A percentile compares a stretch with the other conserved stretches of the same genome.
Evolutionary conservation across 345 rosid species (phyloP).

Genomic region (thale cress (Arabidopsis thaliana)): DNA sequence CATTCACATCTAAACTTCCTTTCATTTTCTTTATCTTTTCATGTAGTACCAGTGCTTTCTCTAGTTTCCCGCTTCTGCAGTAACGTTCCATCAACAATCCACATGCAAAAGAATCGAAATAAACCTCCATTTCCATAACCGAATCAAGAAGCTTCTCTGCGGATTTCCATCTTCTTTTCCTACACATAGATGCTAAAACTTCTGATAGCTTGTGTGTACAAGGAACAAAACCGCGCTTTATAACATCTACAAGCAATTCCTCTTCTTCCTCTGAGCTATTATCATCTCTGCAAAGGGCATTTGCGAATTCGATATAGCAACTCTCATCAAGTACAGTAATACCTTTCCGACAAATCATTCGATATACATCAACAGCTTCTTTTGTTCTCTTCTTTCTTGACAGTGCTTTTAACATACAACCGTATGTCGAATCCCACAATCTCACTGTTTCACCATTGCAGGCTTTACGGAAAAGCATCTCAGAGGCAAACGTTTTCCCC

Average conservation of each 20-base stretch:
- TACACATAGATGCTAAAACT: conserved; percentile 52
- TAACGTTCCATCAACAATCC: conserved; percentile 57
- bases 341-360: conserved; percentile 44
- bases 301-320: conserved; percentile 52
- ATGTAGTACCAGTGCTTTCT: conserved; percentile 61
- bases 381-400: conserved; percentile 54
- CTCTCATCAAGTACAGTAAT: conserved; percentile 46
- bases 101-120: conserved; percentile 55
- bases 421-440: conserved; percentile 53
- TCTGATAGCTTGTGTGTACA: conserved; percentile 50
- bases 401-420: conserved; percentile 57
- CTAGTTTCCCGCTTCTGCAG: conserved; percentile 53
- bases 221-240: conserved; percentile 56
- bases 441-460: conserved; percentile 43
- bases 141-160: conserved; percentile 61
- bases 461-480: conserved; percentile 60
- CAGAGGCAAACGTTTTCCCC: conserved; percentile 61
- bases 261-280: conserved; percentile 45
- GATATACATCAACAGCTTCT: conserved; percentile 57
- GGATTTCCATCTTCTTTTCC: conserved; percentile 53
- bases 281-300: conserved; percentile 58
- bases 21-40: conserved; percentile 54
- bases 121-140: conserved; percentile 57
- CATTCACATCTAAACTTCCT: conserved; percentile 54
- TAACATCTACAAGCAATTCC: conserved; percentile 54